Base-by-base conservation (phyloP, 169 alveolate genomes). In the Plasmodium adleri region DNA sequence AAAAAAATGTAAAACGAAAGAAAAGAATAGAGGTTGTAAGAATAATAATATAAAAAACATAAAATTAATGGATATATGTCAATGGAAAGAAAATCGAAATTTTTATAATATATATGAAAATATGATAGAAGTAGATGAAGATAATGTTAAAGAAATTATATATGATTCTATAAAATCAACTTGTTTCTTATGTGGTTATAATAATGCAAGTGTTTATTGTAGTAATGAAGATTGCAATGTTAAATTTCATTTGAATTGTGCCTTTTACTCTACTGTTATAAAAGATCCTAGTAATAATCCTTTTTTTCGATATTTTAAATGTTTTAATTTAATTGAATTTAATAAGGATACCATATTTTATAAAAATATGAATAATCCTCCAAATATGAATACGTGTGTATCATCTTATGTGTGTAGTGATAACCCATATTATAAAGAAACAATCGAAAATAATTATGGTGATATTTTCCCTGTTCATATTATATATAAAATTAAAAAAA, bases 201-300 rank as follows among this genome's bases (percentile, higher is more conserved):
- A 47, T 15, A 93, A 93, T 62, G 95, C 95, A n/a, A 90, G 91
- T 28, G 74, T 93, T 43, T 66, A 89, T 47, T 93, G 95, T 70
- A 72, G 92, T 24, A 92, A 92, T 43, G 74, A 70, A 47, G 85
- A 78, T 59, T 93, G 95, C 72, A 73, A 86, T 43, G 76, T 93
- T 24, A 62, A 73, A 63, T 90, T 93, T 72, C 95, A 93, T 73
- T 68, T 93, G 63, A 70, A 67, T 26, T 93, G 95, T 52, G 93
- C 94, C 0, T 78, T 93, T 56, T 72, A 90, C 28, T 74, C 95
- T 26, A 78, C 94, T 1, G 74, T 78, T 64, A 24, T 88, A 17
- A 70, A 49, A 59, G 47, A 80, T 68, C 45, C 15, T 20, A 32
- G 45, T 58, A 59, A 80, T n/a, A 80, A 68, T 54, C 28, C 15